Evolutionary conservation across 1,284 basidiomycete species (phyloP).

Genomic region (Heterobasidion occidentale): DNA sequence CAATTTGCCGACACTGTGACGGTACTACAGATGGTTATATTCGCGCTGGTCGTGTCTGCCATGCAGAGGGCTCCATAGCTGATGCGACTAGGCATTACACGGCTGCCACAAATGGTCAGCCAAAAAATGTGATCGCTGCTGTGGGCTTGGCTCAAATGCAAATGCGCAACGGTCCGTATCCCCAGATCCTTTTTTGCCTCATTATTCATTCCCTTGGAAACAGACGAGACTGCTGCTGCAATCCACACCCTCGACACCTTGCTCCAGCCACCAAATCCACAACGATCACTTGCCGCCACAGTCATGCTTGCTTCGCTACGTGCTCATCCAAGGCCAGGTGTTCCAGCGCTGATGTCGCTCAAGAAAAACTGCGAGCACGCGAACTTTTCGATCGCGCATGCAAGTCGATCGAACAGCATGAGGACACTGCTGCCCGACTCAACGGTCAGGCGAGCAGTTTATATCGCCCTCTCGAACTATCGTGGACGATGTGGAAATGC

Average conservation of each 20-base stretch:
- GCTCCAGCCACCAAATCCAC: constrained; percentile 56
- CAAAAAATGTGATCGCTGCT: constrained; percentile 70
- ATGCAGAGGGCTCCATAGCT: constrained; percentile 51
- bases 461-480: constrained; percentile 45
- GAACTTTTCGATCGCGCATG: constrained; percentile 75
- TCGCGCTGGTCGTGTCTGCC: constrained; percentile 71
- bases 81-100: constrained; percentile 72
- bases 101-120: constrained; percentile 67
- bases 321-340: constrained; percentile 69
- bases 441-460: constrained; percentile 15
- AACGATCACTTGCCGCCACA: constrained; percentile 69
- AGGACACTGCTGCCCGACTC: constrained; percentile 35
- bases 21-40: constrained; percentile 75
- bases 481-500: constrained; percentile 74
- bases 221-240: constrained; percentile 72
- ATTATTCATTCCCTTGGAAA: neutral
- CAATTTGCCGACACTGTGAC: constrained; percentile 87
- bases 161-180: constrained; percentile 60
- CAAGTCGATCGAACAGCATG: constrained; percentile 52
- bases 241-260: constrained; percentile 85
- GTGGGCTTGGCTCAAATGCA: constrained; percentile 86
- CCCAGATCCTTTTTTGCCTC: neutral
- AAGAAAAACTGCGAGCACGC: constrained; percentile 69
- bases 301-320: constrained; percentile 87
- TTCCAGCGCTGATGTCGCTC: constrained; percentile 66